Percentiles rank a stretch among this genome's conserved stretches.
Conservation (phyloP, 2,329 filamentous ascomycete species). For the Apiospora saccharicola region DNA sequence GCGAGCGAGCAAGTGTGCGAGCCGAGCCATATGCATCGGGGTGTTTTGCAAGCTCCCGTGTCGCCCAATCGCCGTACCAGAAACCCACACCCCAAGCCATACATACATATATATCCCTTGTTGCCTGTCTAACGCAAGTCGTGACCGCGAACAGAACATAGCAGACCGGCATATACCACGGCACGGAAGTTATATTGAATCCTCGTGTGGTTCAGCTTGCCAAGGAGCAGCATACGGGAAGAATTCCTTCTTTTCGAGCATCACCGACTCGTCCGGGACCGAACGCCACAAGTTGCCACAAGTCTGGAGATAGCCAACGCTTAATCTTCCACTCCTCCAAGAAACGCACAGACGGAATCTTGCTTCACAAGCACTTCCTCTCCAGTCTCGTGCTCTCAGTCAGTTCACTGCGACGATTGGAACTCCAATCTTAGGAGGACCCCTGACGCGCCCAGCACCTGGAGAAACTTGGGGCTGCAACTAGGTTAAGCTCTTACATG, state of each 20-base stretch:
- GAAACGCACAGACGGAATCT: slow-evolving; percentile 10
- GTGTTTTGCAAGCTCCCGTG: slow-evolving; percentile 1
- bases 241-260: slow-evolving; percentile 5
- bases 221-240: background rate
- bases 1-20: slow-evolving; percentile 6
- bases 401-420: slow-evolving; percentile 6
- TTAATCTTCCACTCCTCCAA: slow-evolving; percentile 13
- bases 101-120: background rate
- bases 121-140: slow-evolving; percentile 4
- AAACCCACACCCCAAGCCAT: background rate
- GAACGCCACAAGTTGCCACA: slow-evolving; percentile 14
- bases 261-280: background rate
- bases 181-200: background rate
- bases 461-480: slow-evolving; percentile 20
- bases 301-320: slow-evolving; percentile 4
- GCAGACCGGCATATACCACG: background rate
- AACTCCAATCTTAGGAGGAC: slow-evolving; percentile 17
- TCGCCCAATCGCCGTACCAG: background rate
- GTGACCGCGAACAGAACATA: slow-evolving; percentile 1
- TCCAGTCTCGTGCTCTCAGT: slow-evolving; percentile 1
- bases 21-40: background rate
- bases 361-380: slow-evolving; percentile 16
- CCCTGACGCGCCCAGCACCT: slow-evolving; percentile 19
- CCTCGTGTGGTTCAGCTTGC: background rate
- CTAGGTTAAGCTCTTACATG: slow-evolving; percentile 20